Conservation (phyloP, 768 basidiomycete species). For the Lyophyllum atratum region DNA sequence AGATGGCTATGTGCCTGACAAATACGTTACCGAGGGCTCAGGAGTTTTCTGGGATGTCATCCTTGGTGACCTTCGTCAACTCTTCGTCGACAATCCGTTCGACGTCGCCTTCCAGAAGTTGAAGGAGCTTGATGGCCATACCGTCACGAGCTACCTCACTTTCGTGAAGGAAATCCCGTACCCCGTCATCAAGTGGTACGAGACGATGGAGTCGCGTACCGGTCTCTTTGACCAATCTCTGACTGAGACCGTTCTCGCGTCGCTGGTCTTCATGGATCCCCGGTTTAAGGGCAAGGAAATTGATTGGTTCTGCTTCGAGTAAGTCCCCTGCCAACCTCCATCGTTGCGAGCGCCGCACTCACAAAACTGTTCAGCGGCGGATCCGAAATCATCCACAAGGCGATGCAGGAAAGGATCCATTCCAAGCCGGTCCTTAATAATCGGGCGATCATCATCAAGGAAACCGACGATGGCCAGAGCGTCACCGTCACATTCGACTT, state of each 20-base stretch:
- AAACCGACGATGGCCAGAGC: slow-evolving; percentile 4
- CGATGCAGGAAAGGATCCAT: slow-evolving; percentile 12
- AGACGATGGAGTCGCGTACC: slow-evolving; percentile 19
- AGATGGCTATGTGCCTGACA: slow-evolving; percentile 4
- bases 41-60: slow-evolving; percentile 5
- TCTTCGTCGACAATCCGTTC: slow-evolving; percentile 15
- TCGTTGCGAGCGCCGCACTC: not conserved
- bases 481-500: slow-evolving; percentile 14
- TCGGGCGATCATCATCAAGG: slow-evolving; percentile 8
- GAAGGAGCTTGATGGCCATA: slow-evolving; percentile 11
- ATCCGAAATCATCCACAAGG: slow-evolving; percentile 16
- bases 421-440: slow-evolving; percentile 10
- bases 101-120: slow-evolving; percentile 12
- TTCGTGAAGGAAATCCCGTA: slow-evolving; percentile 6
- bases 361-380: slow-evolving; percentile 14
- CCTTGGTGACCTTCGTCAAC: slow-evolving; percentile 10
- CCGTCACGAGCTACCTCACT: slow-evolving; percentile 13
- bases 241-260: slow-evolving; percentile 21
- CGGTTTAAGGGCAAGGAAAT: slow-evolving; percentile 6
- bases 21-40: slow-evolving; percentile 5
- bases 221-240: slow-evolving; percentile 16
- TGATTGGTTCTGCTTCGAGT: slow-evolving; percentile 21
- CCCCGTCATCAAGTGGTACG: slow-evolving; percentile 16
- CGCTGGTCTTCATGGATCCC: slow-evolving; percentile 15
- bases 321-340: not conserved